phyloP scores from a whole-genome alignment of 129 eudicot species.

The Artemisia argyi region DNA sequence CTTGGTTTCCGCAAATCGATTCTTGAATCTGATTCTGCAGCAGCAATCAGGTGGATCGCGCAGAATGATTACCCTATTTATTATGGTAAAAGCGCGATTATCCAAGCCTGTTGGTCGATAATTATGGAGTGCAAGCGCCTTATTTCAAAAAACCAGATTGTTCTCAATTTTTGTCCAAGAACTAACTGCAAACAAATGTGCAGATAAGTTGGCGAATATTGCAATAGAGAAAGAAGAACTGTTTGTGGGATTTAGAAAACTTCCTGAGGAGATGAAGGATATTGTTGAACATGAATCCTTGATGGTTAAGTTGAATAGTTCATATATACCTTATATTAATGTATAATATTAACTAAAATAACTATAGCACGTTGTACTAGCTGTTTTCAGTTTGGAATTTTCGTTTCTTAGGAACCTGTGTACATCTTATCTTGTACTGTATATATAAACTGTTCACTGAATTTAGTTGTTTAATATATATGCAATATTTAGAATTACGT shows the following conservation, averaged over 20 bases:
- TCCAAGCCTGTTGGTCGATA: not conserved
- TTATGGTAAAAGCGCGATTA: not conserved
- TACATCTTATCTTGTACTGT: too few species aligned
- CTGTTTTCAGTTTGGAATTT: too few species aligned
- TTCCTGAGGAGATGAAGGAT: not conserved
- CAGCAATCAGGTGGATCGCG: not conserved
- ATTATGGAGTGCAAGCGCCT: not conserved
- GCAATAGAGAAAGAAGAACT: not conserved
- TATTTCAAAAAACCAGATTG: not conserved
- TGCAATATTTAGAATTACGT: too few species aligned
- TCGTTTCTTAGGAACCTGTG: too few species aligned
- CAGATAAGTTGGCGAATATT: conserved; percentile 18
- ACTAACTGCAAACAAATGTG: conserved; percentile 3
- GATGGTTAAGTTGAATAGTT: not conserved
- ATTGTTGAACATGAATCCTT: not conserved
- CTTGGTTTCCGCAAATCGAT: not conserved
- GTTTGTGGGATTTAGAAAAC: not conserved
- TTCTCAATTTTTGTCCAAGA: not conserved
- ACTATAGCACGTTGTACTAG: too few species aligned
- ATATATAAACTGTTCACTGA: too few species aligned
- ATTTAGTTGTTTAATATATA: too few species aligned
- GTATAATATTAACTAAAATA: too few species aligned
- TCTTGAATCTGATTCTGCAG: not conserved
- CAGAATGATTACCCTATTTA: not conserved
- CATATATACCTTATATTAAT: too few species aligned